Base-by-base conservation (phyloP, 306 rosid species). In the Fragaria vesca region DNA sequence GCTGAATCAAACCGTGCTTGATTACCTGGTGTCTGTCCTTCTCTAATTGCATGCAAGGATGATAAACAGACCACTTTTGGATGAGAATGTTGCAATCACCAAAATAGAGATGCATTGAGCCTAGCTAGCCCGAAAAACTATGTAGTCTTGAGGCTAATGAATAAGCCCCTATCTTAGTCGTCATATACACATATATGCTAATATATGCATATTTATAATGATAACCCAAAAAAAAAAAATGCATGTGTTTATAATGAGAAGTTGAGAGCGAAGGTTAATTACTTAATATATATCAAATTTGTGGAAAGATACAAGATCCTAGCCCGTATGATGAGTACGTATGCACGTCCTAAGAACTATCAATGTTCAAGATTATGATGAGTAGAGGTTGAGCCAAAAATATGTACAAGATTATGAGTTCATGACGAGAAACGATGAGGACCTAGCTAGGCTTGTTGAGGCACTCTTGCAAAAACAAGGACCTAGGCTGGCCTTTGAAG, bases 81-180 rank as follows among this genome's bases (percentile, higher is more conserved):
- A 66, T 63, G 71, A 48, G 75, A 72, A 62, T 73, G 69, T 10
- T 28, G 51, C 65, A 63, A 77, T 54, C n/a, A 76, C 82, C 79
- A 32, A 76, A 76, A 47, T n/a, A 10, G 38, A 73, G 89, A 84
- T 89, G 54, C 93, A 86, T 81, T 83, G 90, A 83, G 83, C 86
- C 43, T 38, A 38, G 43, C 93, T 85, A 70, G 85, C 70, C 89
- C 61, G 34, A 36, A 16, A 43, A 47, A 18, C 52, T 47, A 12
- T 12, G 42, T 38, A 38, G 8, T 47, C 51, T 47, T 12, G 3
- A 2, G 51, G 51, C 5, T 47, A 12, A 47, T 47, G 51, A 12
- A 47, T 47, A 47, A 47, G 51, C 57, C 24, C 34, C 38, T 20
- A 61, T 36, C 12, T 68, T 6, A 54, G 9, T 54, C 60, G 30